A percentile compares a stretch with the other conserved stretches of the same genome.
phyloP scores from a whole-genome alignment of 805 yeast genomes.

The Schizosaccharomyces osmophilus region DNA sequence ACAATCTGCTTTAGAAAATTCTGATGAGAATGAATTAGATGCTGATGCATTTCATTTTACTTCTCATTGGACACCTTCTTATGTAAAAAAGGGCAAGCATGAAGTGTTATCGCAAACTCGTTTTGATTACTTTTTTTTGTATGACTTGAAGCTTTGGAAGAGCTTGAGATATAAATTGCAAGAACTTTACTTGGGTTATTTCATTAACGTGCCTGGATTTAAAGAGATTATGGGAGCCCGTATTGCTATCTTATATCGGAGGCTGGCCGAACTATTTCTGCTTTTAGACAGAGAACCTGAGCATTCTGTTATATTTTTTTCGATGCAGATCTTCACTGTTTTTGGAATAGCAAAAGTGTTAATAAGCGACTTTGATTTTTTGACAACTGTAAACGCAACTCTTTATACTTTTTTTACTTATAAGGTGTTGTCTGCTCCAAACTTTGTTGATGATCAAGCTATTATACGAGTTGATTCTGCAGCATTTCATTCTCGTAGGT shows the following conservation, averaged over 20 bases:
- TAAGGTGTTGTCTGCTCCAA: slow-evolving; percentile 24
- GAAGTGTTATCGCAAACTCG: background rate
- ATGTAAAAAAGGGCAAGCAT: background rate
- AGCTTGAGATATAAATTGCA: slow-evolving; percentile 31
- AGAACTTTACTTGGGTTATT: slow-evolving; percentile 36
- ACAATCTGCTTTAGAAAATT: background rate
- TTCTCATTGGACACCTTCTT: background rate
- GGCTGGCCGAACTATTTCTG: slow-evolving; percentile 43
- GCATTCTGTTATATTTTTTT: slow-evolving; percentile 42
- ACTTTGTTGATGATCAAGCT: slow-evolving; percentile 15
- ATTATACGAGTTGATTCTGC: slow-evolving; percentile 6
- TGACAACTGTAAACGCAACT: slow-evolving; percentile 31
- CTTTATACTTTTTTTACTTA: slow-evolving; percentile 38
- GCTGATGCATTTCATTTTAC: background rate
- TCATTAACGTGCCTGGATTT: slow-evolving; percentile 34
- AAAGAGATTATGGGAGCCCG: slow-evolving; percentile 44
- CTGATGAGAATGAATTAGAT: background rate
- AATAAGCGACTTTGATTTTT: slow-evolving; percentile 35
- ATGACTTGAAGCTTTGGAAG: slow-evolving; percentile 55
- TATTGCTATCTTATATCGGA: slow-evolving; percentile 64
- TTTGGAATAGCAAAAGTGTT: slow-evolving; percentile 53
- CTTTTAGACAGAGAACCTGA: slow-evolving; percentile 74
- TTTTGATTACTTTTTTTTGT: slow-evolving; percentile 19
- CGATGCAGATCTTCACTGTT: slow-evolving; percentile 73
- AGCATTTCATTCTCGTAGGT: slow-evolving; percentile 25